A percentile compares a stretch with the other conserved stretches of the same genome.
Conservation (phyloP, 345 rosid species). For the Moringa oleifera region DNA sequence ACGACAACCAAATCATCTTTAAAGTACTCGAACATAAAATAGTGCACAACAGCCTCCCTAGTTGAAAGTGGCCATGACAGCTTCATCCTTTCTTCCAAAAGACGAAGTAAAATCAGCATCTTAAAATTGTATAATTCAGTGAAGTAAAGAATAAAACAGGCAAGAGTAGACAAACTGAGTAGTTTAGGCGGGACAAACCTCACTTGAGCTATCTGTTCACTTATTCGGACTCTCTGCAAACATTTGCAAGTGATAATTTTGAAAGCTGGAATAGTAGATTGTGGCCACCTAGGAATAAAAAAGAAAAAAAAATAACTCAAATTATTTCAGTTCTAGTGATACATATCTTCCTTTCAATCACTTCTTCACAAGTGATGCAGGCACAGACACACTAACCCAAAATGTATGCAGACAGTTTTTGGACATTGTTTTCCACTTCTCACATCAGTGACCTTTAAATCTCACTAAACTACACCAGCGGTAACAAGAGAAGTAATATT, state of each 20-base stretch:
- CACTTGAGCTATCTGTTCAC: slow-evolving; percentile 72
- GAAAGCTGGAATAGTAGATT: slow-evolving; percentile 59
- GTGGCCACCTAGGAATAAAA: slow-evolving; percentile 80
- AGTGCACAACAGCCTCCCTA: slow-evolving; percentile 80
- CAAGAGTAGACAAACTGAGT: slow-evolving; percentile 5
- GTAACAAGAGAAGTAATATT: too few relatives aligned
- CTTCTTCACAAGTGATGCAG: too few relatives aligned
- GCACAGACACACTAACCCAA: too few relatives aligned
- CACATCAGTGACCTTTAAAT: too few relatives aligned
- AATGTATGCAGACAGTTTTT: too few relatives aligned
- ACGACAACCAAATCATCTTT: slow-evolving; percentile 64
- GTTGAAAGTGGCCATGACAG: slow-evolving; percentile 80
- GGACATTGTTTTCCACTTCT: too few relatives aligned
- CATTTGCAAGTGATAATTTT: slow-evolving; percentile 44
- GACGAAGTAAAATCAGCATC: slow-evolving; percentile 27
- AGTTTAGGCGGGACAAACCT: slow-evolving; percentile 44
- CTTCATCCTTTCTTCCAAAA: slow-evolving; percentile 89
- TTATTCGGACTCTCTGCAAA: slow-evolving; percentile 50
- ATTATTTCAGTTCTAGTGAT: too few relatives aligned
- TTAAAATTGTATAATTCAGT: slow-evolving; percentile 12
- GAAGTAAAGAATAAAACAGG: not conserved
- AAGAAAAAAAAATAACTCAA: not conserved
- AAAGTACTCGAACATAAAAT: slow-evolving; percentile 57
- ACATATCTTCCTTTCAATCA: too few relatives aligned
- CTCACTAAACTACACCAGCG: too few relatives aligned